Conservation (phyloP, 805 yeast species). For the Starmerella roubikii region DNA sequence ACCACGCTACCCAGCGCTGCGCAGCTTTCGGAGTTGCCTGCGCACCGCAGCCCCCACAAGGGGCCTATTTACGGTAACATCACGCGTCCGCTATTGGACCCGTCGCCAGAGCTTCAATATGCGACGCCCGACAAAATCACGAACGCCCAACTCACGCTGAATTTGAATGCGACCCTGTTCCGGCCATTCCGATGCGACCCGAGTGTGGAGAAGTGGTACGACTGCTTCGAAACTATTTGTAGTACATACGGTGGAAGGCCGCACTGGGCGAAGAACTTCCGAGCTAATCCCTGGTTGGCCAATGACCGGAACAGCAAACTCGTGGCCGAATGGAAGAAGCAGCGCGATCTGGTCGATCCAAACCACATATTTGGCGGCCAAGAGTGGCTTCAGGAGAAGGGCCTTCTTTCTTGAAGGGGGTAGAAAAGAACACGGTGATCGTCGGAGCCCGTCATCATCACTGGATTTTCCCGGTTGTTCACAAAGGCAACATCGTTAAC, state of each 20-base stretch:
- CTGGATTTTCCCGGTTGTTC: conserved; percentile 28
- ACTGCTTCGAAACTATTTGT: conserved; percentile 66
- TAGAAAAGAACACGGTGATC: conserved; percentile 40
- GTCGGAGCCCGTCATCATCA: conserved; percentile 64
- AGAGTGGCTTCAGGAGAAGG: conserved; percentile 74
- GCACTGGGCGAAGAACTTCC: conserved; percentile 95
- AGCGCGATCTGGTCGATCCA: conserved; percentile 65
- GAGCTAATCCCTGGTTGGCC: conserved; percentile 37
- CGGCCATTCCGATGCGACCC: conserved; percentile 77
- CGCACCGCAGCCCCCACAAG: neutral
- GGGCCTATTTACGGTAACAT: conserved; percentile 83
- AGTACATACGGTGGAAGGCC: conserved; percentile 79
- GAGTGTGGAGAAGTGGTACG: conserved; percentile 63
- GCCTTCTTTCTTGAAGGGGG: conserved; percentile 24
- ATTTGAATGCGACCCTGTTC: conserved; percentile 88
- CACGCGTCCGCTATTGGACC: conserved; percentile 67
- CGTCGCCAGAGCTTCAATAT: conserved; percentile 55
- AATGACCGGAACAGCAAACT: conserved; percentile 44
- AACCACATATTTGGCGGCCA: conserved; percentile 67
- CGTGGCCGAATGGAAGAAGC: conserved; percentile 43
- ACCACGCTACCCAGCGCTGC: conserved; percentile 30
- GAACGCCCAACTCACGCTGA: conserved; percentile 68
- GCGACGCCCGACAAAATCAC: conserved; percentile 36
- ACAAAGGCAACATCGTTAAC: conserved; percentile 72
- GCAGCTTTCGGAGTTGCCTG: neutral